Percentiles rank a stretch among this genome's conserved stretches.
Conservation (phyloP, 805 yeast species). For the Wickerhamiella sorbophila region DNA sequence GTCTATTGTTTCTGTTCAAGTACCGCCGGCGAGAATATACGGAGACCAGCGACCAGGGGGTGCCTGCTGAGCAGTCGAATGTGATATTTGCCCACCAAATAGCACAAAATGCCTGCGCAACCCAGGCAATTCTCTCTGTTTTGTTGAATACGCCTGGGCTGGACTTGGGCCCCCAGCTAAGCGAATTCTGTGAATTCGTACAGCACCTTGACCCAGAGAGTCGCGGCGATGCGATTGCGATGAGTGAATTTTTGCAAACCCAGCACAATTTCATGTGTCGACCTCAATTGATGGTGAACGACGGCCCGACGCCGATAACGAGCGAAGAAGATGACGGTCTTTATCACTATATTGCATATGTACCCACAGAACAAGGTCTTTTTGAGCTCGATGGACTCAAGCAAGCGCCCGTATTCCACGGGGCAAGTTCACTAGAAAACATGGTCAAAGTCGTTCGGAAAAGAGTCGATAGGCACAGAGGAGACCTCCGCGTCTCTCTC, state of each 20-base stretch:
- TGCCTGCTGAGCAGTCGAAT: slow-evolving; percentile 10
- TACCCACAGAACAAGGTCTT: slow-evolving; percentile 31
- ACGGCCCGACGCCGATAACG: slow-evolving; percentile 15
- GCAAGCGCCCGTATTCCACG: slow-evolving; percentile 40
- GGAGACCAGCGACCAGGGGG: slow-evolving; percentile 11
- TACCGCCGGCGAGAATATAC: slow-evolving; percentile 31
- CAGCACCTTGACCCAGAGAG: slow-evolving; percentile 40
- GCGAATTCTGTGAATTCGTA: slow-evolving; percentile 36
- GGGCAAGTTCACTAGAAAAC: slow-evolving; percentile 29
- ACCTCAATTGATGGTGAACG: slow-evolving; percentile 39
- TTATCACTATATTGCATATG: slow-evolving; percentile 48
- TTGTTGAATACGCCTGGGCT: slow-evolving; percentile 33
- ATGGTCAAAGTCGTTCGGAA: slow-evolving; percentile 33
- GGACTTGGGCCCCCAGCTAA: slow-evolving; percentile 36
- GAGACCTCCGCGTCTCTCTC: slow-evolving; percentile 43
- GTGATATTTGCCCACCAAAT: slow-evolving; percentile 51
- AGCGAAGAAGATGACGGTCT: slow-evolving; percentile 37
- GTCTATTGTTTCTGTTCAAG: slow-evolving; percentile 49
- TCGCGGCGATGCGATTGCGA: slow-evolving; percentile 47
- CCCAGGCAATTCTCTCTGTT: slow-evolving; percentile 50
- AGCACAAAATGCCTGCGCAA: slow-evolving; percentile 60
- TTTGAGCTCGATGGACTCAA: slow-evolving; percentile 54
- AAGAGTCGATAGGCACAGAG: slow-evolving; percentile 32
- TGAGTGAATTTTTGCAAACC: slow-evolving; percentile 40
- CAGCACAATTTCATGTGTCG: slow-evolving; percentile 49